Conservation (phyloP, 345 rosid genomes). For the Zanthoxylum bungeanum region DNA sequence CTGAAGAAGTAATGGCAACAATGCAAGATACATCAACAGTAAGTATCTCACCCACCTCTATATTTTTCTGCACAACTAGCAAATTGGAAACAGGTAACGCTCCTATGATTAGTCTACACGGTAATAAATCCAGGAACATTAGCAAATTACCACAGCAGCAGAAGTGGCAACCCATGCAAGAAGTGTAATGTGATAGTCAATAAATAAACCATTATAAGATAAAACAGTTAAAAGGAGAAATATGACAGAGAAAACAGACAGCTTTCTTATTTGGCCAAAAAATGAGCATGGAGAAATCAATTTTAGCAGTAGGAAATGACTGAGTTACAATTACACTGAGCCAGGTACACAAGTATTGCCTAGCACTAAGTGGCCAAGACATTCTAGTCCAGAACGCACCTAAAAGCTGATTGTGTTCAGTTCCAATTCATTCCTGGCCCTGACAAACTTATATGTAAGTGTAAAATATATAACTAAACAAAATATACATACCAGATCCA, state of each 20-base stretch:
- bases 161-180: neutral
- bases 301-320: neutral
- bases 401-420: neutral
- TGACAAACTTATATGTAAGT: neutral
- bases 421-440: neutral
- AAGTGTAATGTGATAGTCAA: neutral
- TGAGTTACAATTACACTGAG: neutral
- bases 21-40: slow-evolving; percentile 85
- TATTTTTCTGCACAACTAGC: slow-evolving; percentile 90
- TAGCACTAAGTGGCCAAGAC: neutral
- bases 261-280: neutral
- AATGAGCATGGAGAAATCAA: neutral
- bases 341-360: neutral
- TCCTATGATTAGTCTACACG: slow-evolving; percentile 14
- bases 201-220: neutral
- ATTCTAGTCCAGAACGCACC: neutral
- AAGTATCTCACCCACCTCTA: slow-evolving; percentile 87
- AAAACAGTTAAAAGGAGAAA: neutral
- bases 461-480: too few species aligned
- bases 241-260: neutral
- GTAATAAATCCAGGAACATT: neutral
- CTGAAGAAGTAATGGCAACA: slow-evolving; percentile 67
- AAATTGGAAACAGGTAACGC: slow-evolving; percentile 12
- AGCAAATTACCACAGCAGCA: neutral
- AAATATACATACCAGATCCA: slow-evolving; percentile 79